Percentiles rank a stretch among this genome's conserved stretches.
Conservation (phyloP, 331 rosid genomes). For the Quercus lobata region DNA sequence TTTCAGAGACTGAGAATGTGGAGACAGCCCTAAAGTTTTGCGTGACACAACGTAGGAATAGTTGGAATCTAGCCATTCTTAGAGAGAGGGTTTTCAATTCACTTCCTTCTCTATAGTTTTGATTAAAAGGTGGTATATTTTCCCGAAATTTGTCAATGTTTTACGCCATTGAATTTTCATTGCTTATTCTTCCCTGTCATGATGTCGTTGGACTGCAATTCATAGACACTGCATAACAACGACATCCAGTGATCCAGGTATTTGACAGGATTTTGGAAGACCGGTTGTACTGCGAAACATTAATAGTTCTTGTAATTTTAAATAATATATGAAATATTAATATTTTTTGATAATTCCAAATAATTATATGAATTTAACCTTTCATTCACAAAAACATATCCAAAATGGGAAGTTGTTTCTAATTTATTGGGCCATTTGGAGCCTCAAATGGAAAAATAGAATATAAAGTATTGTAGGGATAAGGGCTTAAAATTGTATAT, state of each 20-base stretch:
- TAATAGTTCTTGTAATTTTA: too few species aligned
- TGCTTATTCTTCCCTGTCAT: neutral
- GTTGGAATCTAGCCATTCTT: neutral
- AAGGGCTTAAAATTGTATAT: too few species aligned
- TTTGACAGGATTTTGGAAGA: neutral
- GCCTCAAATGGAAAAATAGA: too few species aligned
- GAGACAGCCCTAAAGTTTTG: slow-evolving; percentile 8
- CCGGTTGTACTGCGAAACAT: neutral
- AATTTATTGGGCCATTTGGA: too few species aligned
- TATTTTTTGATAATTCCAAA: too few species aligned
- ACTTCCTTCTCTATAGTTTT: slow-evolving; percentile 1
- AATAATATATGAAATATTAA: too few species aligned
- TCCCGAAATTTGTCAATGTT: neutral
- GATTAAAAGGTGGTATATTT: neutral
- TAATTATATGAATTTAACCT: too few species aligned
- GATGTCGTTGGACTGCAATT: neutral
- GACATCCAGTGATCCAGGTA: neutral
- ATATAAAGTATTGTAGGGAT: too few species aligned
- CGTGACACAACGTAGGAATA: neutral
- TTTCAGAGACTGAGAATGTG: slow-evolving; percentile 4
- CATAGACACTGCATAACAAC: neutral
- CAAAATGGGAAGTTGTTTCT: too few species aligned
- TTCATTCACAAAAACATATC: too few species aligned
- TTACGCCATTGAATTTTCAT: neutral
- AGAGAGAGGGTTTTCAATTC: neutral